phyloP scores from a whole-genome alignment of 1,284 basidiomycete species.

The Cryptococcus sp. region DNA sequence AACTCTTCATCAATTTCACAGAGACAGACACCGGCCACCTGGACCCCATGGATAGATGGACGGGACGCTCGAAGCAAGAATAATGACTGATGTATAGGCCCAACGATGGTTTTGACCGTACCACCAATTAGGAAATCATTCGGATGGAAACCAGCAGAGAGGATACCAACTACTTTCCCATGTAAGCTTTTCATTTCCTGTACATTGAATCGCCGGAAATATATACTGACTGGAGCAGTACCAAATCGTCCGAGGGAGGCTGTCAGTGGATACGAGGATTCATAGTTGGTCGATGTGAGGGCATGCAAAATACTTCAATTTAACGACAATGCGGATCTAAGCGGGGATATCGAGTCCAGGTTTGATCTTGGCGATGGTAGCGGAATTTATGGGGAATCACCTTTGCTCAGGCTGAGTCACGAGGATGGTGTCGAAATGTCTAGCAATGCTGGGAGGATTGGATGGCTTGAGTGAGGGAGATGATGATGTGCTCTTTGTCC shows the following conservation, averaged over 20 bases:
- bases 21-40: not conserved
- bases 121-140: constrained; percentile 68
- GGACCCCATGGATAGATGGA: not conserved
- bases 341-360: not conserved
- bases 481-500: too few species aligned
- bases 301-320: too few species aligned
- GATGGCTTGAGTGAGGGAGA: too few species aligned
- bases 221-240: constrained; percentile 18
- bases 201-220: not conserved
- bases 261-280: constrained; percentile 37
- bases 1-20: not conserved
- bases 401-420: too few species aligned
- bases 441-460: too few species aligned
- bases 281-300: too few species aligned
- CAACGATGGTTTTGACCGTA: constrained; percentile 67
- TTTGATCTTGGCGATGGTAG: not conserved
- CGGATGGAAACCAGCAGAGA: constrained; percentile 70
- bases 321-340: not conserved
- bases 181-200: constrained; percentile 55
- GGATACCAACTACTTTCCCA: constrained; percentile 78
- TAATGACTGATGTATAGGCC: constrained; percentile 55
- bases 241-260: constrained; percentile 39
- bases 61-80: not conserved
- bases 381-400: too few species aligned
- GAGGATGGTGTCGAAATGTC: too few species aligned